Percentiles rank a stretch among this genome's conserved stretches.
Evolutionary conservation across 495 filamentous ascomycete genomes (phyloP).

Genomic region (Hypoxylon cercidicola): DNA sequence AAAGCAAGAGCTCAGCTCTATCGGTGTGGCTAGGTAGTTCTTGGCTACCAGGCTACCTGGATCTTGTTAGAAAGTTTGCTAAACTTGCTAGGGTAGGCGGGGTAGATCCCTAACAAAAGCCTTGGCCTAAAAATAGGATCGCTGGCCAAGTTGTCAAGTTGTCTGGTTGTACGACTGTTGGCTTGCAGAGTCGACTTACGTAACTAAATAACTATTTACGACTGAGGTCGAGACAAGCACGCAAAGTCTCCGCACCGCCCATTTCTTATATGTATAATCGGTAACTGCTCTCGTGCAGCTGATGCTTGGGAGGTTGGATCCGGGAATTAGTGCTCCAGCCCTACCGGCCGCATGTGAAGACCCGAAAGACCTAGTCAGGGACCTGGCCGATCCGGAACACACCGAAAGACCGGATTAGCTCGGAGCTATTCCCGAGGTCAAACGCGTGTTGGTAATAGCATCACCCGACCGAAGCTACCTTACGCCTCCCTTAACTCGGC

Average conservation of each 20-base stretch:
- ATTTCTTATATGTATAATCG: conserved; percentile 11
- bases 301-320: conserved; percentile 9
- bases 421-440: conserved; percentile 12
- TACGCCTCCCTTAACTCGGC: conserved; percentile 1
- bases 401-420: conserved; percentile 30
- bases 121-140: conserved; percentile 37
- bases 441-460: conserved; percentile 6
- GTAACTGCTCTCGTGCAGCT: neutral
- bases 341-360: conserved; percentile 16
- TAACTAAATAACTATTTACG: conserved; percentile 3
- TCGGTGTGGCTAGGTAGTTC: conserved; percentile 32
- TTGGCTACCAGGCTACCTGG: conserved; percentile 4
- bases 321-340: conserved; percentile 10
- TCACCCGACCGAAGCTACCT: conserved; percentile 17
- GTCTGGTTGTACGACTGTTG: conserved; percentile 18
- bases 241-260: conserved; percentile 9
- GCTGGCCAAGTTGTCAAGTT: neutral
- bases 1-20: conserved; percentile 4
- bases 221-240: neutral
- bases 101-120: conserved; percentile 12
- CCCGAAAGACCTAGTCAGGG: conserved; percentile 10
- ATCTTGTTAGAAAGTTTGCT: conserved; percentile 24
- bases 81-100: conserved; percentile 25
- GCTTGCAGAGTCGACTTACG: conserved; percentile 10
- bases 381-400: conserved; percentile 34